phyloP scores from a whole-genome alignment of 2,329 filamentous ascomycete species.

The Fusarium begoniae region DNA sequence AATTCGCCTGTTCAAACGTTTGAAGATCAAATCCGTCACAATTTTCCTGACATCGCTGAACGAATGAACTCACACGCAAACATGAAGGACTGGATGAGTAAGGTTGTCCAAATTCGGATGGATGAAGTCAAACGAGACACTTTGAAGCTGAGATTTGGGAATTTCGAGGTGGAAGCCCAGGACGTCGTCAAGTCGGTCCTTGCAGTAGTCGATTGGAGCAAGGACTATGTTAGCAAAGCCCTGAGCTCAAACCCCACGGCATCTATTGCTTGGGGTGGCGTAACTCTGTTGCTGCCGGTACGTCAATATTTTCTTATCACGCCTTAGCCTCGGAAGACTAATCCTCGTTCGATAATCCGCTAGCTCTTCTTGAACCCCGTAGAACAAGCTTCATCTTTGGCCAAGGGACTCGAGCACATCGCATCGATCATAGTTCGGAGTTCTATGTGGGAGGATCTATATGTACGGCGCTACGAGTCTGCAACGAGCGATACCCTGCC shows the following conservation, averaged over 20 bases:
- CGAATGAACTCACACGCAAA: accelerated
- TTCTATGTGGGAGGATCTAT: accelerated
- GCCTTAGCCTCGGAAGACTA: accelerated
- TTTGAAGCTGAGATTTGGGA: background rate
- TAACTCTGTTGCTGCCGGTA: background rate
- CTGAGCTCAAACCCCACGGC: background rate
- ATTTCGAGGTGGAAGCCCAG: background rate
- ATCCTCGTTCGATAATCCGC: accelerated
- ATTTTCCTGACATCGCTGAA: accelerated
- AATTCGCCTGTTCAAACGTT: accelerated
- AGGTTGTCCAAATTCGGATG: accelerated
- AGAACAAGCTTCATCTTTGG: background rate
- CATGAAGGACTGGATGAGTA: background rate
- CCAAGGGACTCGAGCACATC: background rate
- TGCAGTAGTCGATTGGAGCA: accelerated
- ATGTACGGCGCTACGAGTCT: accelerated
- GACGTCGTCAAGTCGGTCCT: background rate
- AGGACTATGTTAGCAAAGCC: background rate
- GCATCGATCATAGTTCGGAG: background rate
- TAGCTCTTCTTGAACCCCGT: background rate
- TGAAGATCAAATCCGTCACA: background rate
- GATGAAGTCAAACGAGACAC: background rate
- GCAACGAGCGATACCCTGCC: accelerated
- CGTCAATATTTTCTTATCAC: background rate
- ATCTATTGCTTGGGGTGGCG: accelerated